A percentile compares a stretch with the other conserved stretches of the same genome.
Evolutionary conservation across 139 green algal species (phyloP).

Genomic region (Picochlorum sp.): DNA sequence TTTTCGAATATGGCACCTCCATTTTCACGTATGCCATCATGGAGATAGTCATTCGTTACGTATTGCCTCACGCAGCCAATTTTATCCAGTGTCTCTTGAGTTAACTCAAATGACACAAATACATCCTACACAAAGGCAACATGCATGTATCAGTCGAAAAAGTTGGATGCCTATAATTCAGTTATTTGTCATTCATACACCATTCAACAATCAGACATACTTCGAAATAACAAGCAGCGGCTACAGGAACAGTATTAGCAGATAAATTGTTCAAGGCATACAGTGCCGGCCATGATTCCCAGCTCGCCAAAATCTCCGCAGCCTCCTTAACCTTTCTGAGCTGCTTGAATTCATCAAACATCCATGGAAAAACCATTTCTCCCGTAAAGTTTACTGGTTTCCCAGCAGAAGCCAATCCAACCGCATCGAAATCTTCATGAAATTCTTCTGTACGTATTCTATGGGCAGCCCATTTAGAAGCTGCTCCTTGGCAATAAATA

Average conservation of each 20-base stretch:
- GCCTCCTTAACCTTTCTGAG: slow-evolving; percentile 62
- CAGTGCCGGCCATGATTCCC: slow-evolving; percentile 68
- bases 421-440: slow-evolving; percentile 71
- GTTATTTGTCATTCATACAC: neutral
- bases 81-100: slow-evolving; percentile 44
- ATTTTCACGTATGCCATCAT: slow-evolving; percentile 70
- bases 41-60: slow-evolving; percentile 82
- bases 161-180: neutral
- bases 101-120: slow-evolving; percentile 88
- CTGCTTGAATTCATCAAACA: slow-evolving; percentile 73
- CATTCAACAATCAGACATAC: no score
- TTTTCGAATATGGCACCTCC: slow-evolving; percentile 57
- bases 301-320: slow-evolving; percentile 50
- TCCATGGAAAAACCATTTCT: slow-evolving; percentile 93
- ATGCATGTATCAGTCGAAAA: neutral
- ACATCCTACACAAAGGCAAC: no score
- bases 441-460: slow-evolving; percentile 21
- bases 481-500: slow-evolving; percentile 80
- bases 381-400: slow-evolving; percentile 44
- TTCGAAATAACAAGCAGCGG: slow-evolving; percentile 70
- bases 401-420: slow-evolving; percentile 24
- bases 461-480: slow-evolving; percentile 59
- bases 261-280: slow-evolving; percentile 58
- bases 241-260: slow-evolving; percentile 49
- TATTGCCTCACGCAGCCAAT: slow-evolving; percentile 54